phyloP scores from a whole-genome alignment of 169 alveolate species.

The Plasmodium falciparum region DNA sequence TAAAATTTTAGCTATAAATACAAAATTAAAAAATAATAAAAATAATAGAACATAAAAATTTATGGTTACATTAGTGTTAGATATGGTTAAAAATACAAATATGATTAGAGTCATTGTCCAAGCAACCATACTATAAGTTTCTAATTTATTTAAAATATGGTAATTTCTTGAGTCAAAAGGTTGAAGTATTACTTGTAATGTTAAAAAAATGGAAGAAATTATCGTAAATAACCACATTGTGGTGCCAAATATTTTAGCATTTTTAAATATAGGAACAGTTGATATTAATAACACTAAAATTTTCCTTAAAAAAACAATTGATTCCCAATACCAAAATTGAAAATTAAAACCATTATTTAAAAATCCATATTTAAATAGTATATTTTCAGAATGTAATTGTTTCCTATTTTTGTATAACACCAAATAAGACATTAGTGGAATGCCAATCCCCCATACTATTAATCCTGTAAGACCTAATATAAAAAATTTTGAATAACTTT shows the following conservation, averaged over 20 bases:
- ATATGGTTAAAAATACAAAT: conserved; percentile 68
- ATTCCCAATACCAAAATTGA: conserved; percentile 90
- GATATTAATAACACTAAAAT: conserved; percentile 86
- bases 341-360: conserved; percentile 88
- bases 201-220: conserved; percentile 83
- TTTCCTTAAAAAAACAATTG: conserved; percentile 87
- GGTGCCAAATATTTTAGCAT: conserved; percentile 82
- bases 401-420: conserved; percentile 84
- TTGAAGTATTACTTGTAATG: conserved; percentile 84
- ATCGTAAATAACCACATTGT: conserved; percentile 87
- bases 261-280: conserved; percentile 81
- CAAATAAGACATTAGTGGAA: conserved; percentile 85
- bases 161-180: conserved; percentile 89
- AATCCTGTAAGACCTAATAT: conserved; percentile 85
- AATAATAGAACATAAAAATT: conserved; percentile 49
- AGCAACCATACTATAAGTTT: conserved; percentile 87
- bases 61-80: conserved; percentile 68
- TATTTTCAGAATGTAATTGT: conserved; percentile 83
- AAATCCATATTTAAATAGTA: conserved; percentile 88
- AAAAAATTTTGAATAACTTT: conserved; percentile 82
- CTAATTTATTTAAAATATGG: conserved; percentile 85
- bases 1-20: conserved; percentile 75
- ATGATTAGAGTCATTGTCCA: conserved; percentile 87
- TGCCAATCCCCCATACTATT: conserved; percentile 89
- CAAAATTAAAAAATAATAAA: conserved; percentile 76